These are phyloP conservation scores for Brassica balearica DNA, from an alignment of 441 rosid species.

Conservation along the genomic window DNA sequence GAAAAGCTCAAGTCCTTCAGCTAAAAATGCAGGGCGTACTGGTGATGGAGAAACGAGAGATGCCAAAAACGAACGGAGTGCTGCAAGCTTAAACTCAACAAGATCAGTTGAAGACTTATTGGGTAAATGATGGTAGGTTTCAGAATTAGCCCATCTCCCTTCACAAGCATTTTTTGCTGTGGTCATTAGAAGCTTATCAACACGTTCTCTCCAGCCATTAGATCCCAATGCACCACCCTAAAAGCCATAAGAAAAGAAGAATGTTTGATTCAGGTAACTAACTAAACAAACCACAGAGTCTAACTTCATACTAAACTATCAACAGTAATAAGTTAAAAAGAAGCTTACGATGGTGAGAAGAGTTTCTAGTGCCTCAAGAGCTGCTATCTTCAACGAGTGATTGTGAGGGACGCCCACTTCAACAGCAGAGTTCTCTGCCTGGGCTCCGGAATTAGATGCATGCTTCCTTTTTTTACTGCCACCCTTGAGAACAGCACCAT, in stretches of 20 bases:
- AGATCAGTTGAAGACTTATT: slow-evolving; percentile 41
- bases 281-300: neutral
- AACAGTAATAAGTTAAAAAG: neutral
- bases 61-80: slow-evolving; percentile 72
- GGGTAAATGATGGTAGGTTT: slow-evolving; percentile 46
- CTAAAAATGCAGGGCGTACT: slow-evolving; percentile 64
- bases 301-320: slow-evolving; percentile 10
- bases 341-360: slow-evolving; percentile 76
- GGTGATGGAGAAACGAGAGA: slow-evolving; percentile 78
- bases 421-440: slow-evolving; percentile 48
- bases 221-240: slow-evolving; percentile 79
- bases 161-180: slow-evolving; percentile 62
- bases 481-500: slow-evolving; percentile 45
- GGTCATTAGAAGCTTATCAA: slow-evolving; percentile 65
- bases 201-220: slow-evolving; percentile 68
- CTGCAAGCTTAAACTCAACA: slow-evolving; percentile 75
- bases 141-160: slow-evolving; percentile 59
- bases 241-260: slow-evolving; percentile 6
- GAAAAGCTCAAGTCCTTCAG: slow-evolving; percentile 74
- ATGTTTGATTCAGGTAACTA: neutral
- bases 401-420: slow-evolving; percentile 51
- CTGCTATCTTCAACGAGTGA: slow-evolving; percentile 70
- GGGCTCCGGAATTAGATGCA: slow-evolving; percentile 44
- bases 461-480: slow-evolving; percentile 74
- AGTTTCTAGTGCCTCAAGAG: slow-evolving; percentile 77